These are phyloP conservation scores for Xylariaceae sp. DNA, from an alignment of 2,329 filamentous ascomycete species.

Conservation along the genomic window DNA sequence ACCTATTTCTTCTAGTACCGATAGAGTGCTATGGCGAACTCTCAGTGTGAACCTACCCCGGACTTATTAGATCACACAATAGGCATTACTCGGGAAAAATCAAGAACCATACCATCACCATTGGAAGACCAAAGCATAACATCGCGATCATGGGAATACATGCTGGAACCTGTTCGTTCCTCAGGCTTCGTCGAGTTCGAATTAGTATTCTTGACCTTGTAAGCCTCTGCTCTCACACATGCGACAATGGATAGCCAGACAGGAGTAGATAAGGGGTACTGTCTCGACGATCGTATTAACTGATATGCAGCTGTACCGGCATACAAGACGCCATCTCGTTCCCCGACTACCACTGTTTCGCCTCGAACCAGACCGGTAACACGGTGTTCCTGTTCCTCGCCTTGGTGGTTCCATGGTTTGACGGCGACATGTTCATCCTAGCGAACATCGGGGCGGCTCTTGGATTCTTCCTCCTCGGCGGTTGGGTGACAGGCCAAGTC, in stretches of 20 bases:
- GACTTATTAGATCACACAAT: neutral
- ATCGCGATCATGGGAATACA: conserved; percentile 22
- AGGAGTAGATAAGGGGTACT: too few species aligned
- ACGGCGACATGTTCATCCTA: conserved; percentile 47
- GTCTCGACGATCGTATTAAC: too few species aligned
- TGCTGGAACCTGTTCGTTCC: conserved; percentile 34
- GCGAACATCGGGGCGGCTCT: conserved; percentile 53
- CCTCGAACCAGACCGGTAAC: conserved; percentile 63
- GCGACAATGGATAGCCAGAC: neutral
- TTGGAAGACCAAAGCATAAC: conserved; percentile 1
- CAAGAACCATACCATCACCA: neutral
- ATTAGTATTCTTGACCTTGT: conserved; percentile 44
- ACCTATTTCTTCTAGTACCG: neutral
- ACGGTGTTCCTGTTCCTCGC: conserved; percentile 56
- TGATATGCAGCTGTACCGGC: conserved; percentile 38
- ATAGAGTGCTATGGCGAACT: neutral
- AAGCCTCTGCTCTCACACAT: conserved; percentile 14
- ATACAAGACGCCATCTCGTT: conserved; percentile 58
- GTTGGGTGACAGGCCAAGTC: conserved; percentile 53
- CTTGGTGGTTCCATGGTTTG: conserved; percentile 44
- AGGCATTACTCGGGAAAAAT: neutral
- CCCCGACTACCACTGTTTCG: conserved; percentile 59
- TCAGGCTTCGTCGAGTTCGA: conserved; percentile 42
- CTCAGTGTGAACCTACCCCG: conserved; percentile 1
- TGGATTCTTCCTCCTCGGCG: conserved; percentile 52